phyloP scores from a whole-genome alignment of 2,329 filamentous ascomycete genomes.

The Sporothrix phasma region DNA sequence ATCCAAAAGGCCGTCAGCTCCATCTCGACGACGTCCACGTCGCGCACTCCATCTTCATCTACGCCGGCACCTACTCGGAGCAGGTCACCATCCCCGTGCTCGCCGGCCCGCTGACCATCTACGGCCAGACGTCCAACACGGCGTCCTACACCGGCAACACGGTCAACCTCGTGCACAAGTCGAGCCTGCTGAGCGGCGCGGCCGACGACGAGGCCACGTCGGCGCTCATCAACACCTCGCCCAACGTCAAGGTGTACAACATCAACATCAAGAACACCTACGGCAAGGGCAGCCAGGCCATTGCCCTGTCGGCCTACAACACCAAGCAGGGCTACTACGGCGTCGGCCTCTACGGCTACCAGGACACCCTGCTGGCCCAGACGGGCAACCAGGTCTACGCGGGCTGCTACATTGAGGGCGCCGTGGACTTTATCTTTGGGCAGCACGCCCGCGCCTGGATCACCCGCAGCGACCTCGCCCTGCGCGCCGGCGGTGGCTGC shows the following conservation, averaged over 20 bases:
- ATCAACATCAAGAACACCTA: constrained; percentile 42
- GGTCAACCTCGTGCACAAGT: constrained; percentile 41
- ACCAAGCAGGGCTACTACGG: constrained; percentile 38
- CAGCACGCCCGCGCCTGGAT: constrained; percentile 24
- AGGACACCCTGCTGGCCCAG: constrained; percentile 41
- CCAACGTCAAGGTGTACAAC: constrained; percentile 52
- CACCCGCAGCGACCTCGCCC: constrained; percentile 20
- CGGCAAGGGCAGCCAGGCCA: constrained; percentile 37
- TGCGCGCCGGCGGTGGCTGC: constrained; percentile 18
- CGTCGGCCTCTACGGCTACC: constrained; percentile 36
- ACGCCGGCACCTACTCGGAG: constrained; percentile 50
- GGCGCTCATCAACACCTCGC: constrained; percentile 35
- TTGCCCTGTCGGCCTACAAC: constrained; percentile 37
- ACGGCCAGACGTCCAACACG: constrained; percentile 46
- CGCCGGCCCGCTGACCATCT: constrained; percentile 38
- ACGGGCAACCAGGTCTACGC: constrained; percentile 39
- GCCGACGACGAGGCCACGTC: constrained; percentile 41
- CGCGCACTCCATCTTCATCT: constrained; percentile 52
- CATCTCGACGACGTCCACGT: constrained; percentile 40
- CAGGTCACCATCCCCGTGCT: constrained; percentile 45
- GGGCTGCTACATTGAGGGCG: constrained; percentile 30
- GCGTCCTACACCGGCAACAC: constrained; percentile 44
- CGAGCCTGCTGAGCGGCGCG: constrained; percentile 37
- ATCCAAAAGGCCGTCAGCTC: constrained; percentile 49
- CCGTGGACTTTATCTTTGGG: constrained; percentile 27